Percentiles rank a stretch among this genome's conserved stretches.
Evolutionary conservation across 495 filamentous ascomycete species (phyloP).

Genomic region (Tetracladium marchalianum): DNA sequence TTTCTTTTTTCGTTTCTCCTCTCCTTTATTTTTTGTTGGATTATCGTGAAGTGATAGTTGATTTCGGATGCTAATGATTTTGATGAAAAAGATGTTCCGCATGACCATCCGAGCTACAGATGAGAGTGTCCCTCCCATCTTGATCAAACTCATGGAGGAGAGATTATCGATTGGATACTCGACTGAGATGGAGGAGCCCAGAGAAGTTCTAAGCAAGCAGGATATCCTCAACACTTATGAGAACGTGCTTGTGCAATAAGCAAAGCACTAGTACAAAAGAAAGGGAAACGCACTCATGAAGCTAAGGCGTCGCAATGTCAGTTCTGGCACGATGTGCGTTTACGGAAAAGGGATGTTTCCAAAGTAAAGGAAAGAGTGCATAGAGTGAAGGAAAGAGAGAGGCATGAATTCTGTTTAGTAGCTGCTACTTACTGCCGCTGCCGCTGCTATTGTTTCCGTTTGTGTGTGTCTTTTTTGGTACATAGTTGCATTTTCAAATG

Average conservation of each 20-base stretch:
- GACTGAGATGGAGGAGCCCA: constrained; percentile 22
- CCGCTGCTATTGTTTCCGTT: not conserved
- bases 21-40: no score
- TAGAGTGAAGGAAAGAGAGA: no score
- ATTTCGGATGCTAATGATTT: not conserved
- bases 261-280: not conserved
- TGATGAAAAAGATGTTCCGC: constrained; percentile 73
- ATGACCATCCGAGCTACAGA: constrained; percentile 92
- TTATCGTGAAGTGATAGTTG: no score
- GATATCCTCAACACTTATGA: constrained; percentile 20
- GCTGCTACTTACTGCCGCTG: no score
- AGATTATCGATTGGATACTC: constrained; percentile 45
- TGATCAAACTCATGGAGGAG: constrained; percentile 83
- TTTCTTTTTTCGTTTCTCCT: not conserved
- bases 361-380: no score
- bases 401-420: no score
- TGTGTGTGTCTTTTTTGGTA: not conserved
- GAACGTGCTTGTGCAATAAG: constrained; percentile 18
- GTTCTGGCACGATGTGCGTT: no score
- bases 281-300: no score
- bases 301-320: no score
- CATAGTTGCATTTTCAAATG: constrained; percentile 8
- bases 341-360: no score
- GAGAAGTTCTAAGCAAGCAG: constrained; percentile 7
- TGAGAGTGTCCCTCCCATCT: constrained; percentile 68